phyloP scores from a whole-genome alignment of 495 filamentous ascomycete species.

The Aspergillus biplanus region DNA sequence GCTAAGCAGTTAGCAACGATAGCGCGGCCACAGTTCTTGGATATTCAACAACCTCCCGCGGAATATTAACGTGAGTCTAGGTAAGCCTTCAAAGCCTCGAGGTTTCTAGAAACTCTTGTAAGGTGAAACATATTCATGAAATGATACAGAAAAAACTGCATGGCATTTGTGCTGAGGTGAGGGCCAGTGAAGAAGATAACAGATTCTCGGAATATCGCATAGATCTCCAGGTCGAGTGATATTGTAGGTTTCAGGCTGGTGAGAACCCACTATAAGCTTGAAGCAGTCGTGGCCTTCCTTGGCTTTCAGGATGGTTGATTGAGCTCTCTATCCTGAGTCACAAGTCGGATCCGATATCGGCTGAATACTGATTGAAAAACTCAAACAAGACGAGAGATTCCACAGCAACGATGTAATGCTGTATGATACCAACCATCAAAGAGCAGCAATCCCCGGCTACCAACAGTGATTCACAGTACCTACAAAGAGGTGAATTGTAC shows the following conservation, averaged over 20 bases:
- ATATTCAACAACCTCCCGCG: background rate
- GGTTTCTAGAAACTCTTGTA: too few relatives aligned
- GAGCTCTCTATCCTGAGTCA: background rate
- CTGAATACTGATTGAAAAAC: background rate
- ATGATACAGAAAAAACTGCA: too few relatives aligned
- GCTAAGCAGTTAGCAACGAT: background rate
- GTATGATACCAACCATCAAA: too few relatives aligned
- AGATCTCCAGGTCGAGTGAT: too few relatives aligned
- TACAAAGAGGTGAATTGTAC: too few relatives aligned
- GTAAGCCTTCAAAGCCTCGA: background rate
- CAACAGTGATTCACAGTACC: too few relatives aligned
- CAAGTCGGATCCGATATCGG: background rate
- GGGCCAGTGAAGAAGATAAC: too few relatives aligned
- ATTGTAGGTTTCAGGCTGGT: background rate
- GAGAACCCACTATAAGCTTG: background rate
- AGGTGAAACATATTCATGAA: too few relatives aligned
- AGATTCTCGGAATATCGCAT: too few relatives aligned
- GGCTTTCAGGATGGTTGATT: background rate
- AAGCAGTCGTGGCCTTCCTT: background rate
- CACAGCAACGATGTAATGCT: too few relatives aligned
- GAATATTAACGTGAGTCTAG: background rate
- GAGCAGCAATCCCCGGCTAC: too few relatives aligned
- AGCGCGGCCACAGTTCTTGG: background rate
- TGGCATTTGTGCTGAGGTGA: too few relatives aligned
- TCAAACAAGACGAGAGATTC: background rate